Base-by-base conservation (phyloP, 257 asterid genomes). In the Solanum pimpinellifolium region DNA sequence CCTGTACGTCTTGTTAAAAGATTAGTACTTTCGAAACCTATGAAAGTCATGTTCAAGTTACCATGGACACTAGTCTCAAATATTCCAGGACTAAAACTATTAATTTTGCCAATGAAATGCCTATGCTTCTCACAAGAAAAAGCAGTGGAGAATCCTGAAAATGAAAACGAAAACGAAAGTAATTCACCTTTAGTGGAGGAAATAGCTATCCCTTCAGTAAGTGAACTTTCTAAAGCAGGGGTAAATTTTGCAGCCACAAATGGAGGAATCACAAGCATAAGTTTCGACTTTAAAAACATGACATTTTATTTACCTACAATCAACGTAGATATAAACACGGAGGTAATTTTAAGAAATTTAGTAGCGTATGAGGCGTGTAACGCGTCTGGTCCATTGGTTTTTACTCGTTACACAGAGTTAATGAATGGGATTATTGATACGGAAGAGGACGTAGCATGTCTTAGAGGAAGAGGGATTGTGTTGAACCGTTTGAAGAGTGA, bases 21-120 rank as follows among this genome's bases (percentile, higher is more conserved):
- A 4, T 2, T 93, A 2, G 25, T 92, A 46, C 12, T 87, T 21
- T 92, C 93, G 0, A 91, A 86, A 70, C 94, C 94, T 16, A 5
- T 94, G 5, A 76, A 82, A 85, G 16, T 91, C 0, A 0, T 90
- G 3, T 84, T 86, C 23, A 90, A 88, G 41, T 29, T 94, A 33
- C 95, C 98, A 1, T 92, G 93, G 93, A 73, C 88, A 1, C 73
- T 89, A 15, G 33, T 94, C 0, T 73, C 90, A 3, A 93, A 88
- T 18, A 73, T 93, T 39, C 94, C 95, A 0, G 84, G 90, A 1
- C 0, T 91, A 6, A 90, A 49, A 14, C 20, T 88, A 69, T 3
- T 93, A 10, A 91, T 89, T 37, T 88, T 23, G 15, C 97, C 94
- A 0, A 23, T 92, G 0, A 92, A 86, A 29, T 52, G 83, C 56